Base-by-base conservation (phyloP, 2,329 filamentous ascomycete species). In the Colletotrichum cuscutae region DNA sequence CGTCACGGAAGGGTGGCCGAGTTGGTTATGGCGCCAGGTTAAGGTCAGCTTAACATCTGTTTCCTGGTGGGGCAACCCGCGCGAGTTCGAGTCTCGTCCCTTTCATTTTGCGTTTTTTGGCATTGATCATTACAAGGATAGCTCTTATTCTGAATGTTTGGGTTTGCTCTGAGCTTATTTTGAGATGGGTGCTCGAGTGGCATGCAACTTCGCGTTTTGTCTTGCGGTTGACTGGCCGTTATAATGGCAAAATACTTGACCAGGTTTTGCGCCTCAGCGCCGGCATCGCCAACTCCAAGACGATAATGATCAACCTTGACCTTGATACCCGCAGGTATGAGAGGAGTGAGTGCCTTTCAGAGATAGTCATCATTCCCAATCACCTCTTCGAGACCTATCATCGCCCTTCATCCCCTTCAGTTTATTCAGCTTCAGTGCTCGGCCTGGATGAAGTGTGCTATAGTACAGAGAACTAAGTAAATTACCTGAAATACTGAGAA, bases 41-140 rank as follows among this genome's bases (percentile, higher is more conserved):
- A 65, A 70, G 70, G 70, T 70, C 70, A 72, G 59, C 65, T 72
- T 72, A 65, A 69, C 65, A 72, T 72, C 65, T 72, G 70, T 72
- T 72, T 72, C 70, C 70, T 72, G 70, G 70, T 72, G 70, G 70
- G 70, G 70, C 70, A 72, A 72, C 70, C 70, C 70, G 70, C 70
- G 70, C 70, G 70, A 72, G 70, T 72, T 72, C 70, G 70, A 72
- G 70, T 72, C 67, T 69, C 67, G 67, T 69, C 67, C 67, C 67
- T 69, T 53, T 69, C 69, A 72, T 15, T 56, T 72, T 69, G 49
- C 24, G 9, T 2, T 59, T 19, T 49, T 19, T 7, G 2, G 5
- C 11, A 3, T 22, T 49, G 12, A 5, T 49, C 6, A 37, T 37
- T 12, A 7, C 28, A 28, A 5, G 28, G 28, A 28, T 7, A 4